Conservation (phyloP, 306 rosid species). For the Lupinus albus region DNA sequence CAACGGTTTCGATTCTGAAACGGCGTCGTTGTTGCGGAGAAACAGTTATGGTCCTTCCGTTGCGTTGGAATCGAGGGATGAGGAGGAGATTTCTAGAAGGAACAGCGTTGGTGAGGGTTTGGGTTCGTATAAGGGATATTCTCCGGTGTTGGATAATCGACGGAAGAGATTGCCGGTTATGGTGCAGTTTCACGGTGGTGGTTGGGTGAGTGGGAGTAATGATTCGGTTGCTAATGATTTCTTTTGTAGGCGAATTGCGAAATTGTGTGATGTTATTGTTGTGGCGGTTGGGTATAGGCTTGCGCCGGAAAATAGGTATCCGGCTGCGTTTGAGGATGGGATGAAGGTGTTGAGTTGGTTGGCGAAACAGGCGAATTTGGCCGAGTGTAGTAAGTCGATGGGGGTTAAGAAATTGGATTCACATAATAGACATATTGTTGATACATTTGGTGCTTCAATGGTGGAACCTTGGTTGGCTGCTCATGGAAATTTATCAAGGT, state of each 20-base stretch:
- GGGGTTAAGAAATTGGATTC: slow-evolving; percentile 66
- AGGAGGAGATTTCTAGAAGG: slow-evolving; percentile 40
- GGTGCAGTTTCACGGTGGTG: slow-evolving; percentile 95
- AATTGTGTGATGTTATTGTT: slow-evolving; percentile 72
- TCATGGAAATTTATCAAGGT: slow-evolving; percentile 93
- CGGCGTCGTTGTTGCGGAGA: slow-evolving; percentile 45
- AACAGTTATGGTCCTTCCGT: slow-evolving; percentile 54
- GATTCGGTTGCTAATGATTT: slow-evolving; percentile 79
- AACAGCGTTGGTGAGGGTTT: slow-evolving; percentile 58
- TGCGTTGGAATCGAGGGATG: slow-evolving; percentile 25
- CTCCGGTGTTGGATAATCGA: slow-evolving; percentile 51
- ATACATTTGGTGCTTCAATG: slow-evolving; percentile 78
- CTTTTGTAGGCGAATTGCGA: slow-evolving; percentile 82
- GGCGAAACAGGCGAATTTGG: slow-evolving; percentile 90
- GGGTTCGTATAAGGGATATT: slow-evolving; percentile 74
- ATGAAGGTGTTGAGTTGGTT: slow-evolving; percentile 91
- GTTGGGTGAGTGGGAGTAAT: slow-evolving; percentile 95
- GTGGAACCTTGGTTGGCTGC: slow-evolving; percentile 98
- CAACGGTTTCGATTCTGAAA: slow-evolving; percentile 38
- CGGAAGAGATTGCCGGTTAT: slow-evolving; percentile 70
- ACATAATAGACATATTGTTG: slow-evolving; percentile 65
- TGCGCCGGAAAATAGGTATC: slow-evolving; percentile 86
- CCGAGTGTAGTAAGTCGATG: slow-evolving; percentile 77
- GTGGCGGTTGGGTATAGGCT: slow-evolving; percentile 83
- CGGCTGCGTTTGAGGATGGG: slow-evolving; percentile 91